Percentiles rank a stretch among this genome's conserved stretches.
These are phyloP conservation scores for Phoma sp. DNA, from an alignment of 2,329 filamentous ascomycete species.

Conservation along the genomic window DNA sequence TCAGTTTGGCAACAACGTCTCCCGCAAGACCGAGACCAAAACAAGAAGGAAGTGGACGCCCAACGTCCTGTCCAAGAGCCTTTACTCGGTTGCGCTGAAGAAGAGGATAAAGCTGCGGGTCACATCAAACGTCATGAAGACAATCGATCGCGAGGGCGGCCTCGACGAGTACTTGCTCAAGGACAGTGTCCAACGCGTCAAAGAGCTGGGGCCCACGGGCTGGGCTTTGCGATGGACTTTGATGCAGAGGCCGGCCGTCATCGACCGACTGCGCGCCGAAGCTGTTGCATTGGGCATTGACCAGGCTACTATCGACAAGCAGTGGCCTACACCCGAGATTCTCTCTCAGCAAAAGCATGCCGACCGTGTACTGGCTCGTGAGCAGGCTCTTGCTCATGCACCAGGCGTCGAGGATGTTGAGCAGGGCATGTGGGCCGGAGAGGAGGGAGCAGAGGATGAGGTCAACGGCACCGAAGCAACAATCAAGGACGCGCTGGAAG, in stretches of 20 bases:
- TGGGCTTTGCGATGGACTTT: conserved; percentile 91
- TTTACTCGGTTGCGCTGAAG: conserved; percentile 70
- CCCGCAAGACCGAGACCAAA: conserved; percentile 72
- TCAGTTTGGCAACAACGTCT: conserved; percentile 81
- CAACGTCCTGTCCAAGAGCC: conserved; percentile 72
- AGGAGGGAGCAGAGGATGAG: conserved; percentile 19
- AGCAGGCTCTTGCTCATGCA: conserved; percentile 15
- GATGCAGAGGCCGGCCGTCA: conserved; percentile 77
- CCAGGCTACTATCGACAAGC: conserved; percentile 47
- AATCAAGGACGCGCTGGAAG: not conserved
- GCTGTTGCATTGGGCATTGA: conserved; percentile 71
- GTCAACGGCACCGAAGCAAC: conserved; percentile 18
- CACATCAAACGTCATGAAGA: conserved; percentile 69
- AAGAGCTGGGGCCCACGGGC: conserved; percentile 86
- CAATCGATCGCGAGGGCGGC: conserved; percentile 83
- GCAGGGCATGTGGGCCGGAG: conserved; percentile 17
- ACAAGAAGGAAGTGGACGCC: conserved; percentile 76
- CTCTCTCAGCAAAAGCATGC: conserved; percentile 23
- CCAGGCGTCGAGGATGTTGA: conserved; percentile 7
- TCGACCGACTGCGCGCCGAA: conserved; percentile 71
- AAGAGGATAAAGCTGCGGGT: conserved; percentile 72
- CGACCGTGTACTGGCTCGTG: conserved; percentile 17
- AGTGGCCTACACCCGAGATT: conserved; percentile 38
- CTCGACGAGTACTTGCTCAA: conserved; percentile 92
- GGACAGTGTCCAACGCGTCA: conserved; percentile 77